A percentile compares a stretch with the other conserved stretches of the same genome.
phyloP scores from a whole-genome alignment of 2,329 filamentous ascomycete species.

The Sporothrix schenckii region DNA sequence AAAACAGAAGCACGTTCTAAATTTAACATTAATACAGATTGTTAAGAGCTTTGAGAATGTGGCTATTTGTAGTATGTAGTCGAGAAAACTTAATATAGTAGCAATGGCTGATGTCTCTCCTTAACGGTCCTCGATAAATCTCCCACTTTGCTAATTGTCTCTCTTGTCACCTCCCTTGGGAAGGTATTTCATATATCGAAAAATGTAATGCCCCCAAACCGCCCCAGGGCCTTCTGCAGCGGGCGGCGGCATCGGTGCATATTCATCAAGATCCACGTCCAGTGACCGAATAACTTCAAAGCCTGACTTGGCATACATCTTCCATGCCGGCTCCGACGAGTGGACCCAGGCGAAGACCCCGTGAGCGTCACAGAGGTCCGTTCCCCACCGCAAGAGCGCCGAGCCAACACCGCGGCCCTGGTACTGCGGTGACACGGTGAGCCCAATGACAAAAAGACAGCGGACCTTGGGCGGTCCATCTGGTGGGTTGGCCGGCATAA shows the following conservation, averaged over 20 bases:
- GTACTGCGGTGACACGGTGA: slow-evolving; percentile 2
- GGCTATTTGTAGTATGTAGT: no score
- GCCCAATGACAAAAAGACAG: neutral
- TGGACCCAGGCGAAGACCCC: slow-evolving; percentile 3
- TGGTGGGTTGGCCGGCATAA: neutral
- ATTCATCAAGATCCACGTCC: neutral
- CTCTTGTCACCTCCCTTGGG: neutral
- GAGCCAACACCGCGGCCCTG: slow-evolving; percentile 10
- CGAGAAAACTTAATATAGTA: no score
- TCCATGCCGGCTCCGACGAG: slow-evolving; percentile 1
- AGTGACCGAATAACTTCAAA: neutral
- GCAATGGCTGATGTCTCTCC: no score
- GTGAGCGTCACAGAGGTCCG: neutral
- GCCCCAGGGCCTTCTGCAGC: neutral
- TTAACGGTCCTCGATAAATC: no score
- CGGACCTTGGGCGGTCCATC: neutral
- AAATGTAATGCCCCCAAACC: neutral
- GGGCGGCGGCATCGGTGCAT: neutral
- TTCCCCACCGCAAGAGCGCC: neutral
- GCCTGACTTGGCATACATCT: neutral
- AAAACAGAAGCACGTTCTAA: no score
- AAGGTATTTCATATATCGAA: slow-evolving; percentile 7
- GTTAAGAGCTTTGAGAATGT: no score
- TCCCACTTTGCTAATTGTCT: neutral
- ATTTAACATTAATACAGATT: no score